Conservation (phyloP, 805 yeast genomes). For the Zygotorulaspora danielsina region DNA sequence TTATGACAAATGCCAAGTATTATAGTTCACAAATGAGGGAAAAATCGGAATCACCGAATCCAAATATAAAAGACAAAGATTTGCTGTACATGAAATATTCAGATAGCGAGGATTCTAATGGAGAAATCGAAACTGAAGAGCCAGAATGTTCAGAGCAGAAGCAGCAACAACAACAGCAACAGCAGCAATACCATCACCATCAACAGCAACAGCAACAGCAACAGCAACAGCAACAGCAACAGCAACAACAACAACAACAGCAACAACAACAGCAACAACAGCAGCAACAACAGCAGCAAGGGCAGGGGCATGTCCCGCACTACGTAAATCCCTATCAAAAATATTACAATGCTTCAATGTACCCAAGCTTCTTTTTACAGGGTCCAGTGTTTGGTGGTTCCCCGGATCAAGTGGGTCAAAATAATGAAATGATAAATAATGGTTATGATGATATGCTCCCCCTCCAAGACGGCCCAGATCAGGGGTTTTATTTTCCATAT, state of each 20-base stretch:
- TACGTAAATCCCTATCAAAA: constrained; percentile 14
- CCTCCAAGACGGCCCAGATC: constrained; percentile 17
- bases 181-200: too few species aligned
- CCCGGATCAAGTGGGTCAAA: constrained; percentile 6
- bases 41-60: constrained; percentile 11
- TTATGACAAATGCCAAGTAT: constrained; percentile 26
- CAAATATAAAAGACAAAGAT: constrained; percentile 9
- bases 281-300: constrained; percentile 10
- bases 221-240: constrained; percentile 8
- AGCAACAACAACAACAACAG: constrained; percentile 10
- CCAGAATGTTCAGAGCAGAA: constrained; percentile 6
- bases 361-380: constrained; percentile 12
- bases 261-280: constrained; percentile 10
- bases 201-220: constrained; percentile 10
- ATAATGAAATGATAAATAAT: constrained; percentile 9
- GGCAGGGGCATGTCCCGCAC: constrained; percentile 6
- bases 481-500: constrained; percentile 15
- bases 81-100: constrained; percentile 9
- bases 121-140: constrained; percentile 5
- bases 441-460: constrained; percentile 19
- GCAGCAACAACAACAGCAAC: constrained; percentile 6
- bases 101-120: constrained; percentile 8
- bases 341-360: constrained; percentile 8
- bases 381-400: constrained; percentile 5
- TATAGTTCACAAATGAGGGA: constrained; percentile 18